Conservation (phyloP, 2,329 filamentous ascomycete genomes). For the Ophiocordyceps unilateralis region DNA sequence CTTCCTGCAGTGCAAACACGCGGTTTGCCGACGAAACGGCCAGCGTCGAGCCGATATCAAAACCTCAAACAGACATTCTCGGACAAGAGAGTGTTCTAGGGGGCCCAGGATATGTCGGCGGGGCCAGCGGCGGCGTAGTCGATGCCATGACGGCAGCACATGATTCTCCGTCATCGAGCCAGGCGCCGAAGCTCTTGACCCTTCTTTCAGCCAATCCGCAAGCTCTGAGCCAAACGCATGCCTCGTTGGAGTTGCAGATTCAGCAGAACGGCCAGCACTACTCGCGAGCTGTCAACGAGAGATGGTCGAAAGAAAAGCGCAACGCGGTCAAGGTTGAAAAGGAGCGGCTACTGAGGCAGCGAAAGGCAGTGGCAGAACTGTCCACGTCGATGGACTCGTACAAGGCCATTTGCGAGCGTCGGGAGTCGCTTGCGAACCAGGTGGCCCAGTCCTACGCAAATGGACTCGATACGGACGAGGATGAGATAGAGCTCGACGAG, state of each 20-base stretch:
- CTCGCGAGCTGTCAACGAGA: conserved; percentile 26
- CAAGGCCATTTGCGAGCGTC: conserved; percentile 21
- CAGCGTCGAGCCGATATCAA: neutral
- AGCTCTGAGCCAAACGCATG: conserved; percentile 17
- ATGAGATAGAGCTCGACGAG: conserved; percentile 31
- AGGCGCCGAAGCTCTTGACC: conserved; percentile 12
- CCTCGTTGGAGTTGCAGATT: conserved; percentile 22
- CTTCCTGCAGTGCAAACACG: conserved; percentile 7
- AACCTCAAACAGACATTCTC: neutral
- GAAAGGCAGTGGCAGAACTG: conserved; percentile 24
- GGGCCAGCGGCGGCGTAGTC: neutral
- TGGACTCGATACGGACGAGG: conserved; percentile 31
- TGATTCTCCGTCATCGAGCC: conserved; percentile 6
- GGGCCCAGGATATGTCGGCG: neutral
- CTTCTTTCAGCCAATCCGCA: conserved; percentile 13
- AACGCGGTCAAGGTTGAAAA: conserved; percentile 31
- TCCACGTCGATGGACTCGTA: conserved; percentile 24
- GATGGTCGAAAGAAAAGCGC: conserved; percentile 26
- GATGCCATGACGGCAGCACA: neutral
- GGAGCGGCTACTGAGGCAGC: conserved; percentile 26
- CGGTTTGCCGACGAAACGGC: neutral
- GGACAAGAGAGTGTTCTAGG: neutral
- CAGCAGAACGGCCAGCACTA: conserved; percentile 31
- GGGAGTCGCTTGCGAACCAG: conserved; percentile 26
- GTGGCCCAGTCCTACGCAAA: conserved; percentile 33